Conservation (phyloP, 345 rosid genomes). For the Gossypium raimondii region DNA sequence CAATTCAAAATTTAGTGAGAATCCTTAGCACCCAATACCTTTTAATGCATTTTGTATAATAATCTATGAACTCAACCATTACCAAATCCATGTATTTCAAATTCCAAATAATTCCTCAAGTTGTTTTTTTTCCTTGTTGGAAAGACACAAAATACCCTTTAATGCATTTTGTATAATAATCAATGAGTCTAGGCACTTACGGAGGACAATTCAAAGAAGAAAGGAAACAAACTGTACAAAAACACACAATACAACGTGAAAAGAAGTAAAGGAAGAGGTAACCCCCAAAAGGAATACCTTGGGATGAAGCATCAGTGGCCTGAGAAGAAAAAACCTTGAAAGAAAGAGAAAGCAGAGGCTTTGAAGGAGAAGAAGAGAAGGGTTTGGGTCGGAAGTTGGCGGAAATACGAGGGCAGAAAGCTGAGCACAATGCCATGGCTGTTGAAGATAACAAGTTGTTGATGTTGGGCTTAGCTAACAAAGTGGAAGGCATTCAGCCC, state of each 20-base stretch:
- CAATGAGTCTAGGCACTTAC: neutral
- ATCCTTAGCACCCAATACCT: neutral
- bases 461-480: constrained; percentile 10
- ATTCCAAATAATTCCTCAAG: neutral
- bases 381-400: constrained; percentile 35
- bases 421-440: constrained; percentile 57
- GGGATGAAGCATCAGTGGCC: constrained; percentile 36
- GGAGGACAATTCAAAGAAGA: neutral
- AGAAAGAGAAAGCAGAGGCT: constrained; percentile 25
- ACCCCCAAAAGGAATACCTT: constrained; percentile 26
- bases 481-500: constrained; percentile 13
- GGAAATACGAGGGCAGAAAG: constrained; percentile 58
- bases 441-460: constrained; percentile 28
- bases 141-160: neutral
- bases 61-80: too few relatives aligned
- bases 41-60: neutral
- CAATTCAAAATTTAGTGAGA: neutral
- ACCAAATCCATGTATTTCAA: neutral
- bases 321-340: constrained; percentile 44
- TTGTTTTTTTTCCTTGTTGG: neutral
- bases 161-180: neutral
- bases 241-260: neutral
- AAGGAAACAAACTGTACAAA: neutral
- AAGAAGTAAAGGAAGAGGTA: neutral
- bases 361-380: constrained; percentile 31